Conservation (phyloP, 768 basidiomycete genomes). For the Porpolomopsis calyptriformis region DNA sequence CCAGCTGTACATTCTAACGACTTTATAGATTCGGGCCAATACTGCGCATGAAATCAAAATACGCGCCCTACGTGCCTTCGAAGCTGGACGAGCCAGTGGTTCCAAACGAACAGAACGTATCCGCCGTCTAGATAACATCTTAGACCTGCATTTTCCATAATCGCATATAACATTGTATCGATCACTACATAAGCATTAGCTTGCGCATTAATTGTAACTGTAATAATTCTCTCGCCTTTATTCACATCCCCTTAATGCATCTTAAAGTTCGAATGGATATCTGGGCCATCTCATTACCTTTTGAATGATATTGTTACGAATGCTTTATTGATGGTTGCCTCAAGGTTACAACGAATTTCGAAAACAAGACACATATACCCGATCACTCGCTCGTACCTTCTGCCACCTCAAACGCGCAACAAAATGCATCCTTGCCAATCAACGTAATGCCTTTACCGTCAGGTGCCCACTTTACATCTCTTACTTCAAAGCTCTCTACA, state of each 20-base stretch:
- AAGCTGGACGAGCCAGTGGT: background rate
- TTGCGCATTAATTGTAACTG: no score
- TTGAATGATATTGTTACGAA: no score
- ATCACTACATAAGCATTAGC: no score
- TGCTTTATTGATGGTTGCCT: no score
- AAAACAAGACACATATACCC: no score
- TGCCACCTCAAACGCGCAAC: constrained; percentile 76
- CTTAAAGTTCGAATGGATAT: no score
- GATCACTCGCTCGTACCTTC: constrained; percentile 15
- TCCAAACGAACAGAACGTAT: background rate
- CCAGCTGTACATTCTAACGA: background rate
- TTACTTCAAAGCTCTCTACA: constrained; percentile 59
- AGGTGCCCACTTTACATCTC: constrained; percentile 68
- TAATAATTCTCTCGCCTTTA: no score
- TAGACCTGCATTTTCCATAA: background rate
- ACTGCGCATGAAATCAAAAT: constrained; percentile 33
- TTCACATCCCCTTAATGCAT: no score
- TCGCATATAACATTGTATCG: no score
- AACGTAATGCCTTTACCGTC: constrained; percentile 77
- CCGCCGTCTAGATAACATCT: background rate
- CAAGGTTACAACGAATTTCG: no score
- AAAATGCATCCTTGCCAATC: constrained; percentile 70
- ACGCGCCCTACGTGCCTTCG: constrained; percentile 26
- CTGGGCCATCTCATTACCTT: no score
- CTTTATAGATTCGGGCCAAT: constrained; percentile 29